Percentiles rank a stretch among this genome's conserved stretches.
These are phyloP conservation scores for Boletus pseudo-olivaceus DNA, from an alignment of 768 basidiomycete genomes.

Conservation along the genomic window DNA sequence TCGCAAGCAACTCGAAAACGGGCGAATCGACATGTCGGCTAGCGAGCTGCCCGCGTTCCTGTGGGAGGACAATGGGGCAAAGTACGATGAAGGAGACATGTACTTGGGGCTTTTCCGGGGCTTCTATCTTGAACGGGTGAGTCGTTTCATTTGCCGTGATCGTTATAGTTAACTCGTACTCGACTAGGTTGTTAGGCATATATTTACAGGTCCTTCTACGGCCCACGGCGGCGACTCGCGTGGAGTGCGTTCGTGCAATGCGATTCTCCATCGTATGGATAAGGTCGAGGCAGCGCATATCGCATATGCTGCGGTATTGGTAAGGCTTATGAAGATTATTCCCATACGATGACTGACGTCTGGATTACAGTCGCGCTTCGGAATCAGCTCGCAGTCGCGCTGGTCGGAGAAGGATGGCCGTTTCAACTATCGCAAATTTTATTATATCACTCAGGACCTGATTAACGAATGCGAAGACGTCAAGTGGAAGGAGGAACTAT, in stretches of 20 bases:
- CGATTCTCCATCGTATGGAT: not conserved
- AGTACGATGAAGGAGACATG: not conserved
- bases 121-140: too few relatives aligned
- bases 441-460: not conserved
- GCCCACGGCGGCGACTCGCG: not conserved
- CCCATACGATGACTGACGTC: not conserved
- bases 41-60: too few relatives aligned
- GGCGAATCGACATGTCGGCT: too few relatives aligned
- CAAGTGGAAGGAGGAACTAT: not conserved
- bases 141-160: not conserved
- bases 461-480: not conserved
- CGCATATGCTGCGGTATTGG: not conserved
- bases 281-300: slow-evolving; percentile 1
- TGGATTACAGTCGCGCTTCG: not conserved
- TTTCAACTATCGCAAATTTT: slow-evolving; percentile 8
- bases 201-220: not conserved
- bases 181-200: not conserved
- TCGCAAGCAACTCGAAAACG: too few relatives aligned
- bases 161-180: not conserved
- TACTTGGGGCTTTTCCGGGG: not conserved
- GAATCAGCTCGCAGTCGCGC: slow-evolving; percentile 1
- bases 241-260: not conserved
- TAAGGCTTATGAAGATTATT: not conserved
- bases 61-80: not conserved
- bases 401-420: slow-evolving; percentile 4